Conservation (phyloP, 768 basidiomycete species). For the Hericium coralloides region DNA sequence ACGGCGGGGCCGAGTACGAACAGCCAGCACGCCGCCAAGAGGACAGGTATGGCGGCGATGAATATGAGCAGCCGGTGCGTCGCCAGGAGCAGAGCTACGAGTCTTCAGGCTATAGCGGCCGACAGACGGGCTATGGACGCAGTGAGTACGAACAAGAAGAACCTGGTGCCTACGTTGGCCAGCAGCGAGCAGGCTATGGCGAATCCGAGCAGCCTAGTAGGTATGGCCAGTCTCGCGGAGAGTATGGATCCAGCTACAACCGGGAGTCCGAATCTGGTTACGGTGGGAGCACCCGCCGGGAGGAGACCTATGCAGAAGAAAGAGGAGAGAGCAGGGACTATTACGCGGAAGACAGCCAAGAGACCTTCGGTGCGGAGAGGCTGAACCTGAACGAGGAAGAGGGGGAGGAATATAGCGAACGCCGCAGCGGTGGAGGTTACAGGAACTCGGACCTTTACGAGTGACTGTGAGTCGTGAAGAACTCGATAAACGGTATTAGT, state of each 20-base stretch:
- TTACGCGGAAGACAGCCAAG: conserved; percentile 22
- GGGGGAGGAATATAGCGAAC: conserved; percentile 22
- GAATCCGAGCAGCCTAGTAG: background rate
- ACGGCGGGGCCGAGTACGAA: background rate
- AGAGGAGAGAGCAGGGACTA: background rate
- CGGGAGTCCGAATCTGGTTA: conserved; percentile 2
- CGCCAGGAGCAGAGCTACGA: background rate
- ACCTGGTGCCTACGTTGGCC: background rate
- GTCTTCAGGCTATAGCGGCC: background rate
- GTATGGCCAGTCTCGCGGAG: background rate
- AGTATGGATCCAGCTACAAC: background rate
- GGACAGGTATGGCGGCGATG: background rate
- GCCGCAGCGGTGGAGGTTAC: background rate
- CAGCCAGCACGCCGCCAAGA: background rate
- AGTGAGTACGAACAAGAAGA: background rate
- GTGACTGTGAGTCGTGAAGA: no score
- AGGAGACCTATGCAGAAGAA: background rate
- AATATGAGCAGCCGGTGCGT: background rate
- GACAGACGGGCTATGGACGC: background rate
- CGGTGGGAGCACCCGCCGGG: conserved; percentile 3
- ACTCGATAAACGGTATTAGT: no score
- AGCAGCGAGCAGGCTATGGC: background rate
- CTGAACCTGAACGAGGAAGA: conserved; percentile 28
- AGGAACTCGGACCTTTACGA: no score
- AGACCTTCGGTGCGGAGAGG: conserved; percentile 47